phyloP scores from a whole-genome alignment of 2,329 filamentous ascomycete species.

The Xylariomycetidae sp. region DNA sequence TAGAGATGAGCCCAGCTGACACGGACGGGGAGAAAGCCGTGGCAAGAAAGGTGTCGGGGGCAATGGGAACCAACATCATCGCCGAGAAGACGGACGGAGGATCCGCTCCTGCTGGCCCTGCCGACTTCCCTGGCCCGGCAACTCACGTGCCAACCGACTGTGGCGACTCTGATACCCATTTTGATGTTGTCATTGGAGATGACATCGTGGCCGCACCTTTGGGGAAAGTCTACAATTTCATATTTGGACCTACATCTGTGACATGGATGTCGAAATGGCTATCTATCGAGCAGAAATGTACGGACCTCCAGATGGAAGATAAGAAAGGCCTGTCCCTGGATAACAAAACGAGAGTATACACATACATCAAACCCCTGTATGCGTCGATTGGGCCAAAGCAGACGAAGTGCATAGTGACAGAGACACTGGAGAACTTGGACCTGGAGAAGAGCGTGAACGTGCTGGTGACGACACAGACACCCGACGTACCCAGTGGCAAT shows the following conservation, averaged over 20 bases:
- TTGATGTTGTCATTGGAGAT: slow-evolving; percentile 79
- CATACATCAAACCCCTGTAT: slow-evolving; percentile 87
- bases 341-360: slow-evolving; percentile 68
- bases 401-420: slow-evolving; percentile 88
- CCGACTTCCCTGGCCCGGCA: slow-evolving; percentile 79
- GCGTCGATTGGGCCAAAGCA: slow-evolving; percentile 84
- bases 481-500: slow-evolving; percentile 91
- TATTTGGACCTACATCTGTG: slow-evolving; percentile 78
- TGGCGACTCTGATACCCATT: slow-evolving; percentile 72
- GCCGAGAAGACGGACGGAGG: slow-evolving; percentile 48
- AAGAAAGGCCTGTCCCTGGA: slow-evolving; percentile 73
- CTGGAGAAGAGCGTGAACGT: slow-evolving; percentile 82
- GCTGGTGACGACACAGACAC: slow-evolving; percentile 79
- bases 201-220: slow-evolving; percentile 82
- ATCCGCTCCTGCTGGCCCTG: slow-evolving; percentile 35
- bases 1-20: slow-evolving; percentile 40
- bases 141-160: slow-evolving; percentile 83
- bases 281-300: slow-evolving; percentile 79
- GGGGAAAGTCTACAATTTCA: slow-evolving; percentile 82
- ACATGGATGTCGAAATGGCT: slow-evolving; percentile 85
- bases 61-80: slow-evolving; percentile 38
- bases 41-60: slow-evolving; percentile 68
- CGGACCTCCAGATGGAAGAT: slow-evolving; percentile 82
- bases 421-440: slow-evolving; percentile 79
- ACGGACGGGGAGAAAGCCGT: slow-evolving; percentile 58